phyloP scores from a whole-genome alignment of 805 yeast genomes.

The Zygoascus ofunaensis region DNA sequence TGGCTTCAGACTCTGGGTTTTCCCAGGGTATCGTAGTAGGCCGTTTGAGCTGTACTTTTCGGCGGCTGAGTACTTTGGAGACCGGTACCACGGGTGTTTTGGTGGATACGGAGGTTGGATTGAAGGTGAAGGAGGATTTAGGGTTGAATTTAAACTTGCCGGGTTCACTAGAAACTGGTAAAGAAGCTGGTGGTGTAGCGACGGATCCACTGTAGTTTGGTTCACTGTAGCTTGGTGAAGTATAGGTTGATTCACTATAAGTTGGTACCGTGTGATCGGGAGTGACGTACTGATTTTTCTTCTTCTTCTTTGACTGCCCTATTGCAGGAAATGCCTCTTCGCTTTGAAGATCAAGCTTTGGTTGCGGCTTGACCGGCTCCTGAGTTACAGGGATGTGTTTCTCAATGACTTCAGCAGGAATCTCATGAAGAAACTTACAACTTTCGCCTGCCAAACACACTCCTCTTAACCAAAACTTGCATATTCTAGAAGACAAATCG shows the following conservation, averaged over 20 bases:
- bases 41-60: conserved; percentile 2
- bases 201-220: too few species aligned
- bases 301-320: conserved; percentile 8
- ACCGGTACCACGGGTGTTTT: neutral
- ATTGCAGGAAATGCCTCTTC: conserved; percentile 21
- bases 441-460: conserved; percentile 35
- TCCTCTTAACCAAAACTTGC: conserved; percentile 41
- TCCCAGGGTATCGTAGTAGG: conserved; percentile 24
- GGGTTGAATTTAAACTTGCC: conserved; percentile 10
- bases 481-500: conserved; percentile 34
- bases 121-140: conserved; percentile 2
- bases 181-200: neutral
- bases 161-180: neutral
- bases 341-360: conserved; percentile 12
- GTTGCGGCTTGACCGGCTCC: conserved; percentile 5
- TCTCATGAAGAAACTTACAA: conserved; percentile 35
- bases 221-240: too few species aligned
- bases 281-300: neutral
- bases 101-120: neutral
- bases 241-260: too few species aligned
- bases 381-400: neutral
- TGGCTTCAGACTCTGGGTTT: conserved; percentile 15
- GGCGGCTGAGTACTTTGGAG: conserved; percentile 5
- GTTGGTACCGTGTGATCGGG: neutral
- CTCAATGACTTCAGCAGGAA: conserved; percentile 24